Conservation (phyloP, 2,329 filamentous ascomycete species). For the Dactylellina drechsleri region DNA sequence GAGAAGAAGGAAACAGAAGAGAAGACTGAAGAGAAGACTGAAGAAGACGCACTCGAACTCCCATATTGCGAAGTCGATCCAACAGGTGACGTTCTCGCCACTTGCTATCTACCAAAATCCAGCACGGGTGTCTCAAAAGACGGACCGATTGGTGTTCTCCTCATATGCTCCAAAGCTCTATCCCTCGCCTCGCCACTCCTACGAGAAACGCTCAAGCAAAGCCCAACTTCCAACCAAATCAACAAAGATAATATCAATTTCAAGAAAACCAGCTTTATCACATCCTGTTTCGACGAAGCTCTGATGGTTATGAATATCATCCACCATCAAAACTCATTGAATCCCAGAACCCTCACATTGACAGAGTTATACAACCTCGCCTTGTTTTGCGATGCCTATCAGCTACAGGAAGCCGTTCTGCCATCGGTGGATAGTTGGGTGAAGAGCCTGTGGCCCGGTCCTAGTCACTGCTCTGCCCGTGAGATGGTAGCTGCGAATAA, state of each 20-base stretch:
- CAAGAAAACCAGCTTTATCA: not conserved
- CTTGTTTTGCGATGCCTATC: slow-evolving; percentile 17
- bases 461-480: not conserved
- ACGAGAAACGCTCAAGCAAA: not conserved
- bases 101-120: slow-evolving; percentile 11
- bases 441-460: slow-evolving; percentile 12
- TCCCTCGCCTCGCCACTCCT: slow-evolving; percentile 18
- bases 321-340: slow-evolving; percentile 25
- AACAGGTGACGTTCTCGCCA: slow-evolving; percentile 6
- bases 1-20: not conserved
- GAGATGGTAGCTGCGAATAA: not conserved
- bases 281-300: not conserved
- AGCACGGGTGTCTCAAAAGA: not conserved
- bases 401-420: slow-evolving; percentile 16
- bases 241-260: not conserved
- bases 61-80: slow-evolving; percentile 14
- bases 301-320: slow-evolving; percentile 14
- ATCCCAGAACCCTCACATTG: slow-evolving; percentile 8
- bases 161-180: slow-evolving; percentile 10
- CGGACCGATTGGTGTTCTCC: slow-evolving; percentile 11
- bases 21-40: not conserved
- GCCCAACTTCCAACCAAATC: not conserved
- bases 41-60: not conserved
- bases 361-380: slow-evolving; percentile 11
- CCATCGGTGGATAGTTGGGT: slow-evolving; percentile 8